These are phyloP conservation scores for Scedosporium minutisporum DNA, from an alignment of 2,329 filamentous ascomycete genomes.

Conservation along the genomic window DNA sequence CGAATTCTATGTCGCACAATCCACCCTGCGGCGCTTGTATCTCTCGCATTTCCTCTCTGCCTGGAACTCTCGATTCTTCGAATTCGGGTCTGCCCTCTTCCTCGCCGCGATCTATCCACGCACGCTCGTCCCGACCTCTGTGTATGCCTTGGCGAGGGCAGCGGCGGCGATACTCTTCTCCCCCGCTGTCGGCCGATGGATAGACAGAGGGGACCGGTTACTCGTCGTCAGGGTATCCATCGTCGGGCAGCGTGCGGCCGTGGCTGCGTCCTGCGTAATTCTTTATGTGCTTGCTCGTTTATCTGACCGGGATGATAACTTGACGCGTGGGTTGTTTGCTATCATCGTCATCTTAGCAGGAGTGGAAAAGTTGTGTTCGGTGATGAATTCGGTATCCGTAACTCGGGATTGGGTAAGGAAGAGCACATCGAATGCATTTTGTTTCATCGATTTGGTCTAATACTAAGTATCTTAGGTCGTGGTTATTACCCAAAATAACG, in stretches of 20 bases:
- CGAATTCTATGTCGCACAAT: background rate
- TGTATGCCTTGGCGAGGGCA: conserved; percentile 57
- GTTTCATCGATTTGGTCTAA: no score
- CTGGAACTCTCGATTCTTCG: conserved; percentile 56
- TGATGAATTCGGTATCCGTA: conserved; percentile 58
- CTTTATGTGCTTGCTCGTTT: conserved; percentile 20
- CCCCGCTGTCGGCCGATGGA: conserved; percentile 44
- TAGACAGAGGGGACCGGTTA: conserved; percentile 47
- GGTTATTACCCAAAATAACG: conserved; percentile 18
- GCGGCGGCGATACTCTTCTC: conserved; percentile 48
- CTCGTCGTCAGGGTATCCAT: conserved; percentile 41
- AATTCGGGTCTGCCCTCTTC: conserved; percentile 52
- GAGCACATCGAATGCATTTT: background rate
- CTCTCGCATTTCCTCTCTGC: conserved; percentile 52
- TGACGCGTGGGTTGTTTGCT: conserved; percentile 19
- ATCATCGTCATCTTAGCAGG: conserved; percentile 46
- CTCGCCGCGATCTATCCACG: conserved; percentile 44
- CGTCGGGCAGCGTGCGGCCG: conserved; percentile 27
- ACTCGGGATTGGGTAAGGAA: conserved; percentile 57
- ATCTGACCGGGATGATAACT: background rate
- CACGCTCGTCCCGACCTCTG: conserved; percentile 55
- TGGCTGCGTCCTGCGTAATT: conserved; percentile 36
- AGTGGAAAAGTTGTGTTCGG: conserved; percentile 56
- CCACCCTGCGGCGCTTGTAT: conserved; percentile 30
- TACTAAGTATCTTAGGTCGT: conserved; percentile 24